These are phyloP conservation scores for Rhodocollybia butyracea DNA, from an alignment of 768 basidiomycete species.

Conservation along the genomic window DNA sequence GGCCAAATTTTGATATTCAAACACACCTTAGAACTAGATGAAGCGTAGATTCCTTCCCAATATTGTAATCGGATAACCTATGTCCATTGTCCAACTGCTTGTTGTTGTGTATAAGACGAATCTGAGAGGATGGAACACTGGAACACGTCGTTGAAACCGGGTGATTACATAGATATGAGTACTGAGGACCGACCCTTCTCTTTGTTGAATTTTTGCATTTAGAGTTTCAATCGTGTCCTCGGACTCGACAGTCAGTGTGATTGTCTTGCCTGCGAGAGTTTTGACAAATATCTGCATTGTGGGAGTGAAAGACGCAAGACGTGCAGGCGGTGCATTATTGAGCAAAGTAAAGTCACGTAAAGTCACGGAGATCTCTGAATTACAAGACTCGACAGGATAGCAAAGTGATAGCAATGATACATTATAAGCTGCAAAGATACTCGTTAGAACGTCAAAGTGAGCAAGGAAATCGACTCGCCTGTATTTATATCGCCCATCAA, in stretches of 20 bases:
- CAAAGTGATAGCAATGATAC: no score
- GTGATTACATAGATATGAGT: background rate
- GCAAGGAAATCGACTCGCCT: no score
- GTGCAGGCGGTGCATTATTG: no score
- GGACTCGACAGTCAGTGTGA: background rate
- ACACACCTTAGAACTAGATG: conserved; percentile 1
- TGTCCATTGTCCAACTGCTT: conserved; percentile 3
- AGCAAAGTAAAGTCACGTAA: background rate
- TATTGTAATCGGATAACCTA: background rate
- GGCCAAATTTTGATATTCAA: background rate
- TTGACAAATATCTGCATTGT: conserved; percentile 4
- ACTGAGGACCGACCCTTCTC: background rate
- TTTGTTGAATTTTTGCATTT: background rate
- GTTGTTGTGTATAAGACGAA: background rate
- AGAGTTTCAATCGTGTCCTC: background rate
- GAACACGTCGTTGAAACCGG: background rate
- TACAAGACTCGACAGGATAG: no score
- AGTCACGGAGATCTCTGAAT: background rate
- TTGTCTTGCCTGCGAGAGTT: conserved; percentile 3
- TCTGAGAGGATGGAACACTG: conserved; percentile 3
- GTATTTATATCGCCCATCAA: no score
- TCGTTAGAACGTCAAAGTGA: no score
- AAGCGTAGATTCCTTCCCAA: conserved; percentile 5
- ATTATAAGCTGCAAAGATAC: no score
- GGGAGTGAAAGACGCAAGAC: background rate